Conservation (phyloP, 2,329 filamentous ascomycete genomes). For the Cladophialophora exuberans region DNA sequence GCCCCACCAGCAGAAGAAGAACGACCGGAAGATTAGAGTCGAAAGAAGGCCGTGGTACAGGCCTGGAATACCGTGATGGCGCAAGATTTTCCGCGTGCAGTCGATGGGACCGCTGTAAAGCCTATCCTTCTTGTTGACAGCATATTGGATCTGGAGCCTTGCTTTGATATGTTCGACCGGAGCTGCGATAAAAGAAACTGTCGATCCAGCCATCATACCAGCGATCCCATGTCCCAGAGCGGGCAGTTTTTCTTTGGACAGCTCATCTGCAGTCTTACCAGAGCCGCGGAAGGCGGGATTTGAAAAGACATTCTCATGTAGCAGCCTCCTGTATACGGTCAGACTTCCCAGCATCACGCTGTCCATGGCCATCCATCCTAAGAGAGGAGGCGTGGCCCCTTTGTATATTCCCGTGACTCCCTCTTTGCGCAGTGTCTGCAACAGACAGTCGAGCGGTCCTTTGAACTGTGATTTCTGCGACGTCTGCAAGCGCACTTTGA, state of each 20-base stretch:
- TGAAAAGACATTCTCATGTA: conserved; percentile 78
- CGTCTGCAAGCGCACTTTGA: conserved; percentile 95
- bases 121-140: conserved; percentile 73
- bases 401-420: conserved; percentile 88
- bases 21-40: conserved; percentile 84
- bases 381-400: conserved; percentile 84
- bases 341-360: conserved; percentile 86
- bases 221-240: conserved; percentile 83
- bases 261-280: conserved; percentile 34
- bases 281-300: conserved; percentile 52
- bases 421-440: conserved; percentile 83
- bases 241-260: conserved; percentile 57
- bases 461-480: conserved; percentile 75
- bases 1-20: conserved; percentile 99
- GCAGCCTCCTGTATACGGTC: conserved; percentile 82
- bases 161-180: conserved; percentile 96
- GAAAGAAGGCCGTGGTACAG: conserved; percentile 84
- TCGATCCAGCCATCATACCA: conserved; percentile 82
- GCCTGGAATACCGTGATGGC: conserved; percentile 72
- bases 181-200: conserved; percentile 89
- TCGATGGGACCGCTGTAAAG: conserved; percentile 87
- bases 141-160: conserved; percentile 91
- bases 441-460: conserved; percentile 82
- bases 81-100: conserved; percentile 67
- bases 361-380: conserved; percentile 99